Evolutionary conservation across 2,329 filamentous ascomycete species (phyloP).

Genomic region (Septoria petroselini): DNA sequence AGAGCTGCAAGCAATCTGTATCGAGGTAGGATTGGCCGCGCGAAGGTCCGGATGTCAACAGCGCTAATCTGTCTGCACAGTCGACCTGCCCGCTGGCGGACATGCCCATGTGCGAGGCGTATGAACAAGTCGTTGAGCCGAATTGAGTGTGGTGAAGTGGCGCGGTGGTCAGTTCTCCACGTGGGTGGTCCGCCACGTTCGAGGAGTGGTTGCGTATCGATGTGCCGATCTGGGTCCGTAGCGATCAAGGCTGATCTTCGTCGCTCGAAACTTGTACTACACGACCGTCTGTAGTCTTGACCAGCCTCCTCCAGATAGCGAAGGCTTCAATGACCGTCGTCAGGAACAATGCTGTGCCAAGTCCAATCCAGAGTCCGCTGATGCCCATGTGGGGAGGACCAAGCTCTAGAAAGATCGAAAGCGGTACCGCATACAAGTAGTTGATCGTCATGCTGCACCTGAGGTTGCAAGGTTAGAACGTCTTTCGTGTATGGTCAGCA

Average conservation of each 20-base stretch:
- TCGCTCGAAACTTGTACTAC: neutral
- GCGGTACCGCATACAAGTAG: constrained; percentile 40
- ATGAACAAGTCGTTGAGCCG: neutral
- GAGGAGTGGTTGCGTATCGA: too few relatives aligned
- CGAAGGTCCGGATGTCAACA: neutral
- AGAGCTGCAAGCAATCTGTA: constrained; percentile 56
- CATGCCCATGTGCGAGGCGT: constrained; percentile 1
- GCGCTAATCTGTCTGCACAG: neutral
- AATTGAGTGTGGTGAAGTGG: neutral
- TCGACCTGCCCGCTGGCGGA: constrained; percentile 3
- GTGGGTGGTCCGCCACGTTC: too few relatives aligned
- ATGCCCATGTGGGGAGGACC: constrained; percentile 38
- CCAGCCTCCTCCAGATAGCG: constrained; percentile 10
- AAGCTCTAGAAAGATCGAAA: constrained; percentile 40
- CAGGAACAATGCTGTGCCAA: constrained; percentile 28
- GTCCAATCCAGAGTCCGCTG: constrained; percentile 39
- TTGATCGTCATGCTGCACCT: constrained; percentile 38
- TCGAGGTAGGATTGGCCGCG: constrained; percentile 1
- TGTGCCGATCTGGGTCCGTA: too few relatives aligned
- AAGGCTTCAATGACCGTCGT: constrained; percentile 12
- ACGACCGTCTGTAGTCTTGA: constrained; percentile 13
- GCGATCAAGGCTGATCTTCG: too few relatives aligned
- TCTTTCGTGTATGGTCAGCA: too few relatives aligned
- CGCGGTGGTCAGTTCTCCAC: too few relatives aligned
- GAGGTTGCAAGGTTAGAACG: constrained; percentile 15